Percentiles rank a stretch among this genome's conserved stretches.
phyloP scores from a whole-genome alignment of 805 yeast genomes.

The Wickerhamomyces rabaulensis region DNA sequence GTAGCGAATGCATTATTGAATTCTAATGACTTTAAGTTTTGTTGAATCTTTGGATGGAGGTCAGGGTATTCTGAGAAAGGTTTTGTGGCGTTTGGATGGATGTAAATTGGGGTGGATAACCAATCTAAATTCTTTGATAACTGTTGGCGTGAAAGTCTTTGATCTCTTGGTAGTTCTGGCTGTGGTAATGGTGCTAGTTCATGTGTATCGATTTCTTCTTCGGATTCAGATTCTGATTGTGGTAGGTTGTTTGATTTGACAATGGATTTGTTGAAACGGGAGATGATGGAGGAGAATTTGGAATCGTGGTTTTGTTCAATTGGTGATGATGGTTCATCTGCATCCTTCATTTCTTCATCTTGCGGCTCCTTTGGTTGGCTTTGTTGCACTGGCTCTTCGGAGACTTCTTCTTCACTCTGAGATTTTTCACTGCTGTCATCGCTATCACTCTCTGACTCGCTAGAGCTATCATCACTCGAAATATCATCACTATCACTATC shows the following conservation, averaged over 20 bases:
- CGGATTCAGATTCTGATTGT: conserved; percentile 11
- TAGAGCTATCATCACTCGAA: conserved; percentile 3
- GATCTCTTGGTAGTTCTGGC: conserved; percentile 61
- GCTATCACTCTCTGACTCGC: conserved; percentile 3
- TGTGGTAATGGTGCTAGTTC: conserved; percentile 78
- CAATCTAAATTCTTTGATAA: conserved; percentile 47
- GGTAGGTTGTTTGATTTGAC: conserved; percentile 11
- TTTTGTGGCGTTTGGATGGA: conserved; percentile 39
- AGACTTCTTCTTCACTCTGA: conserved; percentile 2
- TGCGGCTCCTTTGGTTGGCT: conserved; percentile 12
- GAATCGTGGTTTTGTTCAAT: conserved; percentile 21
- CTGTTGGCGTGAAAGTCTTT: conserved; percentile 29
- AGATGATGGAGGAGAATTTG: conserved; percentile 46
- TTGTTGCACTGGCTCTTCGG: neutral
- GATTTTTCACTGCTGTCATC: conserved; percentile 2
- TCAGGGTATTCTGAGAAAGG: conserved; percentile 46
- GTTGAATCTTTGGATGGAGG: conserved; percentile 36
- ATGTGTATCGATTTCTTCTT: conserved; percentile 26
- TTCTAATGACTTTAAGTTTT: conserved; percentile 42
- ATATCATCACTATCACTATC: conserved; percentile 15
- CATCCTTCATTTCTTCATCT: conserved; percentile 12
- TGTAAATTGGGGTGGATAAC: conserved; percentile 61
- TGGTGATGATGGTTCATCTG: conserved; percentile 15
- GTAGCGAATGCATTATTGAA: conserved; percentile 67
- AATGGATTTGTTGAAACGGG: conserved; percentile 46